These are phyloP conservation scores for Trametes sp. DNA, from an alignment of 1,284 basidiomycete genomes.

Conservation along the genomic window DNA sequence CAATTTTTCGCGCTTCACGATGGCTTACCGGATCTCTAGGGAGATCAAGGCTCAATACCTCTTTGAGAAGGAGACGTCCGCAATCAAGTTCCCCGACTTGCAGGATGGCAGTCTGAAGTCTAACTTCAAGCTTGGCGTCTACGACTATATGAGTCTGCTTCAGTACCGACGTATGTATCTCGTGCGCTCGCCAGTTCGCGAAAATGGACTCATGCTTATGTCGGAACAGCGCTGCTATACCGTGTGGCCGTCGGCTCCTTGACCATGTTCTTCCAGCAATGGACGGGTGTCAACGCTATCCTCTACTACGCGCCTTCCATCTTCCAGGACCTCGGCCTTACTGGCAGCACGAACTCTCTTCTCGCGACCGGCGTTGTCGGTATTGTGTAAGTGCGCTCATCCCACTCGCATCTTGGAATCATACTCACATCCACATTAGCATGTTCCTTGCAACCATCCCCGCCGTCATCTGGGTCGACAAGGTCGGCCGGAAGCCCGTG, in stretches of 20 bases:
- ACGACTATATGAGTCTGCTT: slow-evolving; percentile 64
- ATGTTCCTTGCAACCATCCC: slow-evolving; percentile 81
- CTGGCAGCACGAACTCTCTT: slow-evolving; percentile 65
- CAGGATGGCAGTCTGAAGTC: slow-evolving; percentile 68
- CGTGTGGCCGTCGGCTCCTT: slow-evolving; percentile 67
- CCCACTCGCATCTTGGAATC: not conserved
- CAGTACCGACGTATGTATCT: slow-evolving; percentile 53
- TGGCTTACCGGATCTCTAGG: slow-evolving; percentile 40
- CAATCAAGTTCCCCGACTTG: slow-evolving; percentile 64
- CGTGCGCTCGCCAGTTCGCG: not conserved
- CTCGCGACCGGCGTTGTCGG: slow-evolving; percentile 87
- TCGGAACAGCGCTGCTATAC: slow-evolving; percentile 56
- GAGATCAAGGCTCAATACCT: slow-evolving; percentile 82
- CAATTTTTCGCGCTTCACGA: not conserved
- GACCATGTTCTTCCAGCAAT: slow-evolving; percentile 82
- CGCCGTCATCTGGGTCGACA: slow-evolving; percentile 76
- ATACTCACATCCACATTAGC: slow-evolving; percentile 41
- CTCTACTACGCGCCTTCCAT: slow-evolving; percentile 77
- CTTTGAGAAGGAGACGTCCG: slow-evolving; percentile 72
- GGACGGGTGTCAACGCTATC: slow-evolving; percentile 72
- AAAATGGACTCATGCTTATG: slow-evolving; percentile 1
- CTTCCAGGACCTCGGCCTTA: slow-evolving; percentile 64
- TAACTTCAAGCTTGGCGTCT: slow-evolving; percentile 67
- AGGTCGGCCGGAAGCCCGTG: slow-evolving; percentile 73
- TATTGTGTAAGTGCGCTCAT: slow-evolving; percentile 61